phyloP scores from a whole-genome alignment of 192 early-diverging fungal genomes.

The Entomortierella lignicola region DNA sequence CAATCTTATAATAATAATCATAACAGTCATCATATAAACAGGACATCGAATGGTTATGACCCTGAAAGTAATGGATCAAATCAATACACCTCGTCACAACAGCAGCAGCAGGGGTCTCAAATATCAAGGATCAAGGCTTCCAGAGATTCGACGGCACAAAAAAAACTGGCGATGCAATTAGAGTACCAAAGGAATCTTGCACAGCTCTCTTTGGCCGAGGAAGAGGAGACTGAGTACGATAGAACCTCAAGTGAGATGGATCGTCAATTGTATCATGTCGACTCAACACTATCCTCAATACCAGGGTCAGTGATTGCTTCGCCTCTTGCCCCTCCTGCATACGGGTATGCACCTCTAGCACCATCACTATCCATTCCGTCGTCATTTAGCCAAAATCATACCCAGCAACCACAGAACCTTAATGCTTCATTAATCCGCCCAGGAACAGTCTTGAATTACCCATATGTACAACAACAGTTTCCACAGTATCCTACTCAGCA shows the following conservation, averaged over 20 bases:
- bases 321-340: background rate
- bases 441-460: no score
- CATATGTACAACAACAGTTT: background rate
- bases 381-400: background rate
- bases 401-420: conserved; percentile 2
- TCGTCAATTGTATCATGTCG: background rate
- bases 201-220: background rate
- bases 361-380: background rate
- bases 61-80: background rate
- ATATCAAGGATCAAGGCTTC: conserved; percentile 4
- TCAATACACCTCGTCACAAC: background rate
- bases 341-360: background rate
- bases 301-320: background rate
- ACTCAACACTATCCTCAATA: background rate
- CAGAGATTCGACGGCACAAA: conserved; percentile 3
- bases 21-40: no score
- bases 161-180: conserved; percentile 13
- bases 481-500: conserved; percentile 2
- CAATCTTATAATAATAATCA: background rate
- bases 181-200: conserved; percentile 29
- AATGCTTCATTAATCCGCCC: background rate
- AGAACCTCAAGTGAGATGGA: background rate
- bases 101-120: background rate
- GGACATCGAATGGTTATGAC: background rate
- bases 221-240: background rate